Evolutionary conservation across 139 green algal genomes (phyloP).

Genomic region (Chlamydomonas incerta): DNA sequence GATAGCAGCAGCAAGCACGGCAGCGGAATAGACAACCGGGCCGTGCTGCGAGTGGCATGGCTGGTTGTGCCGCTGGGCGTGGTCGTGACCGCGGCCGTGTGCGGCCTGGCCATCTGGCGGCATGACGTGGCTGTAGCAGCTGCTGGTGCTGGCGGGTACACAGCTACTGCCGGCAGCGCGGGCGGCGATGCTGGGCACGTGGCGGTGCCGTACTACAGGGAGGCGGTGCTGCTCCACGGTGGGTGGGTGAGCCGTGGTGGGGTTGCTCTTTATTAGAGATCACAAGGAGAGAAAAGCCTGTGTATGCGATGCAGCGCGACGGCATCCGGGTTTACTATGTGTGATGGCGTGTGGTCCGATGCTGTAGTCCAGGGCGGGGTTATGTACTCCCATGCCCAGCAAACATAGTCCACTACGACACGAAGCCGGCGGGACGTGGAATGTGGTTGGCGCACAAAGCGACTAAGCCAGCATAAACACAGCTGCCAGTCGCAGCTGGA

Average conservation of each 20-base stretch:
- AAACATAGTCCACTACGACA: too few relatives aligned
- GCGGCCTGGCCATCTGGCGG: conserved; percentile 46
- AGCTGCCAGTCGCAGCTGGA: too few relatives aligned
- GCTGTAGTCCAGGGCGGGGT: too few relatives aligned
- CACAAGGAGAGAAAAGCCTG: too few relatives aligned
- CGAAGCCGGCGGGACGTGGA: too few relatives aligned
- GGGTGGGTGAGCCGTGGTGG: background rate
- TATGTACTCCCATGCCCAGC: too few relatives aligned
- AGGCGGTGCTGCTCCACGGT: conserved; percentile 71
- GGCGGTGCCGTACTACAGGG: conserved; percentile 53
- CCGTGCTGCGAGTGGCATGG: conserved; percentile 56
- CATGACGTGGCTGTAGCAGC: background rate
- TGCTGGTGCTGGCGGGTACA: background rate
- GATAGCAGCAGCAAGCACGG: background rate
- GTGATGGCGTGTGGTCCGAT: too few relatives aligned
- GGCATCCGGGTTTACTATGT: too few relatives aligned
- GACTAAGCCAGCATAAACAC: too few relatives aligned
- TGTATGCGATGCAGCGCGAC: too few relatives aligned
- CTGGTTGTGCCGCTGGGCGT: conserved; percentile 66
- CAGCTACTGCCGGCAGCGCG: background rate
- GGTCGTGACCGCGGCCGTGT: conserved; percentile 59
- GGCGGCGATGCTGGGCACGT: background rate
- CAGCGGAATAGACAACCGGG: conserved; percentile 4
- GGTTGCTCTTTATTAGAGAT: too few relatives aligned
- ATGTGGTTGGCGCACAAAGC: too few relatives aligned